Base-by-base conservation (phyloP, 305 asterid species). In the Rubia tinctorum region DNA sequence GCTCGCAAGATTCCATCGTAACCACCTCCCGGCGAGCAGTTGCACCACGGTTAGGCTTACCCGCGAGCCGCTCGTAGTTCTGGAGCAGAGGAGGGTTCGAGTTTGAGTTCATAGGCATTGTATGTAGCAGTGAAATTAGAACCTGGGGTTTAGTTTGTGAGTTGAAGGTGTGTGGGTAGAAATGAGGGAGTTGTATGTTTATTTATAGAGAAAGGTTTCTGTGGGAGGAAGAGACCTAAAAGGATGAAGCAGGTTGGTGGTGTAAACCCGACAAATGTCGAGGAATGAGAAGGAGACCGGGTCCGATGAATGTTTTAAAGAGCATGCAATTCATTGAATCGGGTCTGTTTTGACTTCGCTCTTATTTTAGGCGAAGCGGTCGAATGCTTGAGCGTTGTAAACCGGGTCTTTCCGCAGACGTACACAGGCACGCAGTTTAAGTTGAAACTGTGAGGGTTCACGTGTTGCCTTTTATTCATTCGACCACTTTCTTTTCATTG, bases 21-120 rank as follows among this genome's bases (percentile, higher is more conserved):
- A 30, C 14, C 34, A 2, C 62, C 22, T 53, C 10, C 8, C 3
- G 39, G 5, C 3, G 39, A 34, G 22, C 23, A 7, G 9, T 43
- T 2, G 7, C 9, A 18, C 22, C 51, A 15, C 17, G 27, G 39
- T 37, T 3, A n/a, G 67, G 72, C 2, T 2, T 44, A 67, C 42
- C 51, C 1, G 42, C 17, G 1, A 80, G 64, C 44, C 72, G 66
- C 0, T 79, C 30, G 49, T 75, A 82, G 7, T 65, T 55, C 15
- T 30, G 73, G 34, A 77, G 69, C 8, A 82, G 82, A 64, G 86
- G 86, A 7, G 86, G 86, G 60, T 58, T 80, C 13, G 68, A 39
- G 45, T 34, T 64, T 10, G 80, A 71, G 63, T 67, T 63, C 80
- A 67, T 77, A 27, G 20, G 65, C 2, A 59, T 25, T 22, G 11